Conservation (phyloP, 768 basidiomycete species). For the Chlorophyllum brunneum region DNA sequence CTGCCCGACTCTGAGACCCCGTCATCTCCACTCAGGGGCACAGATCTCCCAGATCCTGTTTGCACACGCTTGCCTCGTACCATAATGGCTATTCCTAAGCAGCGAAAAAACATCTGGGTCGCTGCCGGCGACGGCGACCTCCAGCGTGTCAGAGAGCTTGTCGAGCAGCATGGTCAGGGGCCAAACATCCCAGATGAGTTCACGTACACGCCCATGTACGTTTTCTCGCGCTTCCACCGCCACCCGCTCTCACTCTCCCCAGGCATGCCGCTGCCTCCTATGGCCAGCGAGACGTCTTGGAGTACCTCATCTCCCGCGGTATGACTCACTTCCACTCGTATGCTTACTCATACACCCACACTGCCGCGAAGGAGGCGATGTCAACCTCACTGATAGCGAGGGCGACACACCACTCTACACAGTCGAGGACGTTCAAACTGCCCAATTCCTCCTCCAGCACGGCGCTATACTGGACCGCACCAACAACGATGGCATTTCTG, state of each 20-base stretch:
- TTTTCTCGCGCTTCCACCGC: slow-evolving; percentile 13
- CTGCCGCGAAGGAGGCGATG: slow-evolving; percentile 63
- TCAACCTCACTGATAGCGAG: slow-evolving; percentile 82
- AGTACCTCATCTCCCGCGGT: slow-evolving; percentile 78
- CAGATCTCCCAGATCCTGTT: slow-evolving; percentile 18
- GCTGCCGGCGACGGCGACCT: slow-evolving; percentile 91
- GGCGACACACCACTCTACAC: slow-evolving; percentile 92
- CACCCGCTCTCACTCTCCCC: slow-evolving; percentile 17
- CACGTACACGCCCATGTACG: slow-evolving; percentile 82
- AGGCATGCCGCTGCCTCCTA: slow-evolving; percentile 97
- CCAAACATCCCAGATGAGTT: slow-evolving; percentile 67
- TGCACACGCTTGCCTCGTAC: slow-evolving; percentile 18
- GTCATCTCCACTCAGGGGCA: slow-evolving; percentile 8
- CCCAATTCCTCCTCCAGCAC: slow-evolving; percentile 71
- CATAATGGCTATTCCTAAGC: slow-evolving; percentile 18
- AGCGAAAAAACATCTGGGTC: slow-evolving; percentile 82
- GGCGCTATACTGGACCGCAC: slow-evolving; percentile 62
- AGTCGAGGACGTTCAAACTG: slow-evolving; percentile 78
- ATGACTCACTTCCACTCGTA: slow-evolving; percentile 1
- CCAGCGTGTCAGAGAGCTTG: slow-evolving; percentile 59
- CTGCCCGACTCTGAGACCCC: slow-evolving; percentile 12
- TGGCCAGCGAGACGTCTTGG: slow-evolving; percentile 69
- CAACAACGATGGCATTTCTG: slow-evolving; percentile 75
- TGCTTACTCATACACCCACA: slow-evolving; percentile 9
- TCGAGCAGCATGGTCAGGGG: slow-evolving; percentile 46